A percentile compares a stretch with the other conserved stretches of the same genome.
Conservation (phyloP, 345 rosid species). For the Rubroshorea leprosula region DNA sequence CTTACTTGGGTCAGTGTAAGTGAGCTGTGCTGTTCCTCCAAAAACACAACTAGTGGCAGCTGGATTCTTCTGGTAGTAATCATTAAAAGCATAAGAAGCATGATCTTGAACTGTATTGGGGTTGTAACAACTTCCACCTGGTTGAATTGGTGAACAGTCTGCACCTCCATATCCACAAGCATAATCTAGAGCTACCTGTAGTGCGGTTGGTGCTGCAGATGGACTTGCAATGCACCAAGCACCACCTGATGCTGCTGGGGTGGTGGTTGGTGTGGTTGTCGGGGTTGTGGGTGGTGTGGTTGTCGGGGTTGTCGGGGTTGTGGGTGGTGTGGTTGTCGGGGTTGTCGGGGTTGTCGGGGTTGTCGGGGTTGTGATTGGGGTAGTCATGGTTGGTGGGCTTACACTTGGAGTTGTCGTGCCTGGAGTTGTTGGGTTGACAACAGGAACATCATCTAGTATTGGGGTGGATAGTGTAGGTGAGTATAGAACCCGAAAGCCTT, state of each 20-base stretch:
- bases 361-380: constrained; percentile 42
- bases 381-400: neutral
- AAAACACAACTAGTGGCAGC: constrained; percentile 76
- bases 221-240: constrained; percentile 78
- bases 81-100: constrained; percentile 93
- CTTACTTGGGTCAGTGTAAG: constrained; percentile 91
- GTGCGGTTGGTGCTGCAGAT: constrained; percentile 62
- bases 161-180: constrained; percentile 97
- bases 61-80: constrained; percentile 94
- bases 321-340: constrained; percentile 33
- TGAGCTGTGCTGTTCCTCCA: constrained; percentile 89
- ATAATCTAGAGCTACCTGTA: constrained; percentile 93
- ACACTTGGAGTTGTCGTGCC: neutral
- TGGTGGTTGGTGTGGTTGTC: constrained; percentile 23
- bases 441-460: constrained; percentile 45
- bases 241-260: constrained; percentile 41
- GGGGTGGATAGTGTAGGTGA: constrained; percentile 24
- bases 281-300: constrained; percentile 24
- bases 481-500: constrained; percentile 22
- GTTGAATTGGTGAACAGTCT: constrained; percentile 76
- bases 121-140: constrained; percentile 68
- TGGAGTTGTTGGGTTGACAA: constrained; percentile 31
- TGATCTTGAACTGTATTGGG: constrained; percentile 70
- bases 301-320: constrained; percentile 17
- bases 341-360: constrained; percentile 46